Conservation (phyloP, 148 eudicot species). For the Heliamphora exappendiculata region DNA sequence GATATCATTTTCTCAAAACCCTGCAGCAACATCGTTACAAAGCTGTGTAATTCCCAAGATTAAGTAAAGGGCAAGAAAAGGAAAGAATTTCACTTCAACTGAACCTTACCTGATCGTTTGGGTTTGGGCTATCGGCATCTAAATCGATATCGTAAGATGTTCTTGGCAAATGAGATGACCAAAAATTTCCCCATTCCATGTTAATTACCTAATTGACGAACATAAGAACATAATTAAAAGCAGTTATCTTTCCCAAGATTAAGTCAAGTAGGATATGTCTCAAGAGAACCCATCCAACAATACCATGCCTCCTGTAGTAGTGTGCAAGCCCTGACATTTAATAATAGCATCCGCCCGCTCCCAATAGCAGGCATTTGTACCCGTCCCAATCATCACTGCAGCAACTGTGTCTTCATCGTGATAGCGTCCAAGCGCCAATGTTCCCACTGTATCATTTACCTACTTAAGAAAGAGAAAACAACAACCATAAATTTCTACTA, state of each 20-base stretch:
- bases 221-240: conserved; percentile 1
- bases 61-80: not conserved
- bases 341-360: conserved; percentile 93
- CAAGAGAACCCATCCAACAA: conserved; percentile 6
- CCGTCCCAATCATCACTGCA: conserved; percentile 85
- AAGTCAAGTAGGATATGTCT: not conserved
- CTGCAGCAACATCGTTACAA: conserved; percentile 30
- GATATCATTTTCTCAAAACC: conserved; percentile 98
- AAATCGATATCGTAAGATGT: conserved; percentile 70
- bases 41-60: not conserved
- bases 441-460: conserved; percentile 91
- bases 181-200: conserved; percentile 97
- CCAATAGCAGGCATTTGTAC: conserved; percentile 89
- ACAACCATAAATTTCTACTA: not conserved
- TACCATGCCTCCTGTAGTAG: conserved; percentile 89
- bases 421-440: conserved; percentile 87
- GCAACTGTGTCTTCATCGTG: conserved; percentile 91
- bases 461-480: conserved; percentile 18
- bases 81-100: not conserved
- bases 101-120: conserved; percentile 66
- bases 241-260: not conserved
- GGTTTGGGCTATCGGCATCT: conserved; percentile 83
- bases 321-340: conserved; percentile 77
- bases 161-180: conserved; percentile 94
- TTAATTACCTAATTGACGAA: conserved; percentile 57